Evolutionary conservation across 257 asterid genomes (phyloP), one percentile per base, ranked within the genome.

Genomic region (Eustoma russellianum): DNA sequence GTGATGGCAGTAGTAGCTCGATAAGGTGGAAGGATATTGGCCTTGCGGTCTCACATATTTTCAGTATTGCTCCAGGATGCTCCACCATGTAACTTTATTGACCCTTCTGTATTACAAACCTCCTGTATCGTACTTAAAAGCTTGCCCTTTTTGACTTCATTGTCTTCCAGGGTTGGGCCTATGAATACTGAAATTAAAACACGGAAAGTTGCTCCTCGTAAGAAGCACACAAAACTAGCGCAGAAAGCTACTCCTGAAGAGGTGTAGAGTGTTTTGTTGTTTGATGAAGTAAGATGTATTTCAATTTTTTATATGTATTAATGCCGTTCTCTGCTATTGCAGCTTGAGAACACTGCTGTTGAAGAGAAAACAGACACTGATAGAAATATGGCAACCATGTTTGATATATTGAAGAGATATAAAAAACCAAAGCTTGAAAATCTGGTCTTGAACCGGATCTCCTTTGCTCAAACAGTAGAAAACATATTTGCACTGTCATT

Each of bases 401-500:
- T 88, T 71, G 68, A 69, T 61, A 74, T 88, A 55, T 63, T 92
- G 66, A 78, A 77, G 69, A 83, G 70, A 69, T 66, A 85, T 17
- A 77, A 79, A 60, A 73, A 75, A 52, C 86, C 72, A 48, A 71
- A 71, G 69, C 91, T 92, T 44, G 95, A 88, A 70, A 76, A 77
- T 63, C 71, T 92, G 40, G 73, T 92, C 50, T 50, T 92, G 63
- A 83, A 85, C 62, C 64, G 88, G 66, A 76, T 63, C 24, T 88
- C 85, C 48, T 92, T 87, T 67, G 87, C 98, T 15, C 94, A 92
- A 70, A 85, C 98, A 30, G 94, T 88, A 67, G 98, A 92, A 59
- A 92, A 92, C 71, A 69, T 92, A 52, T 92, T 92, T 82, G 90
- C 98, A 50, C 66, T 92, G 41, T 88, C 99, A 38, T 92, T 92